These are phyloP conservation scores for Phytophthora vignae DNA, from an alignment of 352 stramenopile species.

Conservation along the genomic window DNA sequence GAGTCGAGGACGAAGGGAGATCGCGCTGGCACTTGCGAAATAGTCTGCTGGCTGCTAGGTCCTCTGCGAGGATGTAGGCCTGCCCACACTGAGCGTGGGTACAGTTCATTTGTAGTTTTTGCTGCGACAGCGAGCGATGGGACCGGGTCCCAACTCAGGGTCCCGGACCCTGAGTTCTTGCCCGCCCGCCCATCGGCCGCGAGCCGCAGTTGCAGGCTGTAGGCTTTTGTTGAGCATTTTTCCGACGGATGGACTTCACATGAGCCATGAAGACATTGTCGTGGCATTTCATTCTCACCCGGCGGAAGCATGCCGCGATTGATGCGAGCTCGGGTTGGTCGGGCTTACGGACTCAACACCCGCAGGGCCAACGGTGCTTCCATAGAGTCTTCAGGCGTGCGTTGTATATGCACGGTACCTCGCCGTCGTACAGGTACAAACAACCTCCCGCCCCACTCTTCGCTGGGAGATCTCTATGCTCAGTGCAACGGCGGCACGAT, in stretches of 20 bases:
- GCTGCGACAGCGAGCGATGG: background rate
- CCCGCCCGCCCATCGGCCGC: background rate
- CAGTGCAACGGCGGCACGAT: too few species aligned
- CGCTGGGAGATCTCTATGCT: slow-evolving; percentile 7
- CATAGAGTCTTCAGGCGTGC: background rate
- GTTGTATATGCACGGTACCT: background rate
- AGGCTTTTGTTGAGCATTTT: background rate
- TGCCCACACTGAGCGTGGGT: too few species aligned
- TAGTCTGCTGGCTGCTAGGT: background rate
- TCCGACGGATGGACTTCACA: too few species aligned
- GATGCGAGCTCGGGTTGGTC: background rate
- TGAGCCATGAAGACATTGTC: too few species aligned
- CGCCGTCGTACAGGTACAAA: background rate
- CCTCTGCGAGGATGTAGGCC: too few species aligned
- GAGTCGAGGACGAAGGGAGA: slow-evolving; percentile 1
- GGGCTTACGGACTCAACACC: background rate
- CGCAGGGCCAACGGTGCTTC: background rate
- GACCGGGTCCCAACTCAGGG: too few species aligned
- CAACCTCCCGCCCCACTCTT: background rate
- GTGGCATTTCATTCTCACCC: background rate
- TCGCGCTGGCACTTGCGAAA: slow-evolving; percentile 4
- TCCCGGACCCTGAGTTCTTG: background rate
- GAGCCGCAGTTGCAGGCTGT: background rate
- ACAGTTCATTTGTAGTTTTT: background rate
- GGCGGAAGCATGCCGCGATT: background rate